Evolutionary conservation across 176 grass and related monocot genomes (phyloP).

Genomic region (Oryza longistaminata): DNA sequence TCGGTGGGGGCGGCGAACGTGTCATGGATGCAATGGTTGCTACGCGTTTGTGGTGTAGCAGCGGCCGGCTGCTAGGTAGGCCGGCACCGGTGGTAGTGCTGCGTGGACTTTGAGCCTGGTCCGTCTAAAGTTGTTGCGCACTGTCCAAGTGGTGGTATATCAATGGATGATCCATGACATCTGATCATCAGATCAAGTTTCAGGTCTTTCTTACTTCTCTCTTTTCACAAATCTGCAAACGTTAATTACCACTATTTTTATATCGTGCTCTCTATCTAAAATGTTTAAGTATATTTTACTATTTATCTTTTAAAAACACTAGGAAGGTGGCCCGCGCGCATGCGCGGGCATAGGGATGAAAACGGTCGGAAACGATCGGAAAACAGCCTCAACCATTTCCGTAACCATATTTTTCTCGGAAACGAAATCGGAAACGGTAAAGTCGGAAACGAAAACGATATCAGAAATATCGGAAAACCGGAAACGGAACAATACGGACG

Average conservation of each 20-base stretch:
- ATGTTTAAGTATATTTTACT: too few species aligned
- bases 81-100: background rate
- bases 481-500: too few species aligned
- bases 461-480: too few species aligned
- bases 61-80: background rate
- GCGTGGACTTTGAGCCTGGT: background rate
- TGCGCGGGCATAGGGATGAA: too few species aligned
- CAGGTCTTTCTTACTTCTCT: background rate
- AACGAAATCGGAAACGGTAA: too few species aligned
- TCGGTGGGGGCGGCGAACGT: background rate
- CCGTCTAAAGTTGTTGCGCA: constrained; percentile 18
- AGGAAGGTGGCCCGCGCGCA: too few species aligned
- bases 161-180: constrained; percentile 12
- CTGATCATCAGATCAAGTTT: background rate
- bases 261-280: background rate
- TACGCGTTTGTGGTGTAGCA: background rate
- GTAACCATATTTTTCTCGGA: too few species aligned
- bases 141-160: background rate
- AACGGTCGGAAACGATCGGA: too few species aligned
- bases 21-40: background rate
- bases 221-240: background rate
- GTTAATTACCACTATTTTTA: background rate
- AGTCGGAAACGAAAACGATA: too few species aligned
- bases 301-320: too few species aligned
- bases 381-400: too few species aligned